A percentile compares a stretch with the other conserved stretches of the same genome.
Conservation (phyloP, 2,329 filamentous ascomycete species). For the Stromatinia cepivora region DNA sequence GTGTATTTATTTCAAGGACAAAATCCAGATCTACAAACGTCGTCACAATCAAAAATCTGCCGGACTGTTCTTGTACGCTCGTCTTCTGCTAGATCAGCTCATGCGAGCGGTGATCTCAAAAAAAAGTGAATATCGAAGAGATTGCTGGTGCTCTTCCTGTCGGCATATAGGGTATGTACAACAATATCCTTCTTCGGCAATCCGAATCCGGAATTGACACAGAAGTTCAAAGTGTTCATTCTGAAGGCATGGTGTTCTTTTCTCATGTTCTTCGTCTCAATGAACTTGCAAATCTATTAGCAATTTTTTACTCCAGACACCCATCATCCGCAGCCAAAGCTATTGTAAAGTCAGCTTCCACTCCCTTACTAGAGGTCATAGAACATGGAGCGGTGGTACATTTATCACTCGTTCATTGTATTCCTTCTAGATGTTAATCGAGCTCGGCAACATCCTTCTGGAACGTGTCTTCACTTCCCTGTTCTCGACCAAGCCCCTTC, state of each 20-base stretch:
- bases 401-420: constrained; percentile 52
- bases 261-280: constrained; percentile 30
- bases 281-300: constrained; percentile 3
- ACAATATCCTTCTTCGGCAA: constrained; percentile 30
- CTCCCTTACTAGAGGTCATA: constrained; percentile 44
- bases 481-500: neutral
- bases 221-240: constrained; percentile 31
- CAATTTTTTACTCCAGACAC: neutral
- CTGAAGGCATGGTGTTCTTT: constrained; percentile 29
- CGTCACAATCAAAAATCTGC: neutral
- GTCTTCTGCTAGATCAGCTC: neutral
- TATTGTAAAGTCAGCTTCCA: constrained; percentile 42
- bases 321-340: constrained; percentile 38
- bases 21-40: neutral
- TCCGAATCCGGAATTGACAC: constrained; percentile 11
- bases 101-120: neutral
- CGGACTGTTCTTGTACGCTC: constrained; percentile 17
- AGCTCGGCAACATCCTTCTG: neutral
- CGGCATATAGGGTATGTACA: constrained; percentile 37
- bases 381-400: no score
- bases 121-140: neutral
- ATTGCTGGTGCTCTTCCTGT: constrained; percentile 22
- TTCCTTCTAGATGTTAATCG: constrained; percentile 42
- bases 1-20: neutral
- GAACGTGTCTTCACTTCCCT: neutral